Evolutionary conservation across 2,329 filamentous ascomycete species (phyloP), one percentile per base, ranked within the genome.

Genomic region (Diplodia sapinea): DNA sequence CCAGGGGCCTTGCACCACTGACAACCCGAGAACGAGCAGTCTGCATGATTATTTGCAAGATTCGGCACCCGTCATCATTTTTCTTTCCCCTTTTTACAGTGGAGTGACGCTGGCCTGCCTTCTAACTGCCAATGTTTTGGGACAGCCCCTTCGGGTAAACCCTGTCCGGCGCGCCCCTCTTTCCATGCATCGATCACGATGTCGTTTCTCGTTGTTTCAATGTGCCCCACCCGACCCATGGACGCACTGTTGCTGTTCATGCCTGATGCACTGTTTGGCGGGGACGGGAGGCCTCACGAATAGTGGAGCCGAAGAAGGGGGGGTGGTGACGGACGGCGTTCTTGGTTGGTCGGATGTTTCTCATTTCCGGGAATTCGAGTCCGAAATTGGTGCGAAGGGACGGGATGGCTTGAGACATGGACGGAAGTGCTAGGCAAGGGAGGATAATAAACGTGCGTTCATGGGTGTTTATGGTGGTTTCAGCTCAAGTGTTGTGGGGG

Each of bases 81-180:
- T 33, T 29, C 20, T 2, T 12, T 26, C 15, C 43, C n/a, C 43
- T n/a, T 47, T 47, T 47, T 47, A n/a, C 4, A 7, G 43, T 47
- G n/a, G 43, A 20, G 17, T 9, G 31, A 9, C 6, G 47, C n/a
- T 36, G 15, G 43, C 47, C 47, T 20, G 43, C 59, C 59, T 52
- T 63, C 59, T 23, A n/a, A 63, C 47, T 38, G 17, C 29, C 20
- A 51, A 31, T 3, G 59, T 63, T 63, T 62, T 31, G 31, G 20
- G 43, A 20, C n/a, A n/a, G 23, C 15, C 36, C 29, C 59, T 38
- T 38, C 54, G 54, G n/a, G 20, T 31, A 23, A 11, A n/a, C n/a
- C 36, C 2, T 38, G 1, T 9, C 2, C n/a, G 26, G 26, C 26
- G 26, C 26, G 26, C 12, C 11, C 36, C 38, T 47, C 40, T 8